A percentile compares a stretch with the other conserved stretches of the same genome.
Conservation (phyloP, 495 filamentous ascomycete genomes). For the Neurospora pannonica region DNA sequence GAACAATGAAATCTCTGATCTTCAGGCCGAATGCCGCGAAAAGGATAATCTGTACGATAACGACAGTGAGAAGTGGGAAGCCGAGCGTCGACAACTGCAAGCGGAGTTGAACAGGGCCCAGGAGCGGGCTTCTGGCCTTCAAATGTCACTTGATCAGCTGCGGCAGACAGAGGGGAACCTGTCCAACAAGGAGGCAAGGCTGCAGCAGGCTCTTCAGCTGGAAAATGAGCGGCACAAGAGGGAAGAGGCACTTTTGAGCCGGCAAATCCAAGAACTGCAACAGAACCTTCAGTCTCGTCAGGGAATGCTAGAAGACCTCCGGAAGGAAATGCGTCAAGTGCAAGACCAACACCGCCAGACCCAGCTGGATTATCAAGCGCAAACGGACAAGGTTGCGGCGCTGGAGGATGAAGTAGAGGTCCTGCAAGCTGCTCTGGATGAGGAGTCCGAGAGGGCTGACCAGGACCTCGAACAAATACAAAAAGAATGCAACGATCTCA, state of each 20-base stretch:
- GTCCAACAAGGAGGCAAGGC: slow-evolving; percentile 52
- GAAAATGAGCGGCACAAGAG: slow-evolving; percentile 34
- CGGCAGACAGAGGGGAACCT: slow-evolving; percentile 57
- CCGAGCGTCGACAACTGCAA: slow-evolving; percentile 52
- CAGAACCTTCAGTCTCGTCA: slow-evolving; percentile 36
- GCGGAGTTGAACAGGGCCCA: slow-evolving; percentile 58
- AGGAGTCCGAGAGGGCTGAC: slow-evolving; percentile 63
- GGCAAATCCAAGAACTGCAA: slow-evolving; percentile 38
- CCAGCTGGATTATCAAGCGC: slow-evolving; percentile 51
- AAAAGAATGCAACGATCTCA: slow-evolving; percentile 41
- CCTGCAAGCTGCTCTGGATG: slow-evolving; percentile 62
- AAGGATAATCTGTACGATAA: slow-evolving; percentile 61
- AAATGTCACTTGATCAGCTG: slow-evolving; percentile 63
- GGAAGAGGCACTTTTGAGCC: slow-evolving; percentile 27
- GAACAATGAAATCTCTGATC: slow-evolving; percentile 53
- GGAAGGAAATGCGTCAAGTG: slow-evolving; percentile 42
- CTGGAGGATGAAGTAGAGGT: slow-evolving; percentile 76
- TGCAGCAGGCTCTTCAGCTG: slow-evolving; percentile 44
- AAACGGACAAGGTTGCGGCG: slow-evolving; percentile 60
- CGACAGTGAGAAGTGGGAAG: slow-evolving; percentile 63
- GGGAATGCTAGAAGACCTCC: slow-evolving; percentile 30
- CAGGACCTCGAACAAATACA: slow-evolving; percentile 40
- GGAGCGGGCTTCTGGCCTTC: slow-evolving; percentile 58
- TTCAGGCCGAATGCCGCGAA: slow-evolving; percentile 64
- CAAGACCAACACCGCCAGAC: slow-evolving; percentile 61